These are phyloP conservation scores for Calonectria pseudoreteaudii DNA, from an alignment of 2,329 filamentous ascomycete species.

Conservation along the genomic window DNA sequence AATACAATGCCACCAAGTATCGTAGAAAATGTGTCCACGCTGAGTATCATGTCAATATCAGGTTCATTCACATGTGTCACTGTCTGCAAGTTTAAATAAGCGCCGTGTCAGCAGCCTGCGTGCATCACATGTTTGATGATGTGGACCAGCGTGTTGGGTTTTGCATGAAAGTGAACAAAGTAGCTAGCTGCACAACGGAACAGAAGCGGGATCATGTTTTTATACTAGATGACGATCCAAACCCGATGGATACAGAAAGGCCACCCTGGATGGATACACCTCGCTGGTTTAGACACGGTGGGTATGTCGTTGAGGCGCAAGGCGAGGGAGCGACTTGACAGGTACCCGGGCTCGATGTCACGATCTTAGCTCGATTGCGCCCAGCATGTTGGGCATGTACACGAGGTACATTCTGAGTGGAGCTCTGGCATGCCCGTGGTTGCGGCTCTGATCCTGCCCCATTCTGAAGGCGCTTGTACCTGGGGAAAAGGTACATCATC, in stretches of 20 bases:
- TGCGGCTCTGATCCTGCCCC: conserved; percentile 44
- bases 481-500: conserved; percentile 23
- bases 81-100: not conserved
- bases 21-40: not conserved
- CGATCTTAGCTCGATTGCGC: conserved; percentile 44
- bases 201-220: not conserved
- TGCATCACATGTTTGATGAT: not conserved
- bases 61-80: not conserved
- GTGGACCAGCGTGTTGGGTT: not conserved
- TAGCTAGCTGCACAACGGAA: not conserved
- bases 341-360: conserved; percentile 44
- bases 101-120: not conserved
- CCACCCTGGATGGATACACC: not conserved
- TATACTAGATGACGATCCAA: not conserved
- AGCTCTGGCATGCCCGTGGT: conserved; percentile 43
- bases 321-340: conserved; percentile 39
- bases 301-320: conserved; percentile 26
- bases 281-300: conserved; percentile 11
- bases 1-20: not conserved
- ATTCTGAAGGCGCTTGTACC: conserved; percentile 23
- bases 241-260: not conserved
- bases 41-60: not conserved
- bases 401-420: conserved; percentile 42
- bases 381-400: conserved; percentile 43
- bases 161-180: not conserved